Conservation (phyloP, 2,329 filamentous ascomycete species). For the Aotearoamyces nothofagi region DNA sequence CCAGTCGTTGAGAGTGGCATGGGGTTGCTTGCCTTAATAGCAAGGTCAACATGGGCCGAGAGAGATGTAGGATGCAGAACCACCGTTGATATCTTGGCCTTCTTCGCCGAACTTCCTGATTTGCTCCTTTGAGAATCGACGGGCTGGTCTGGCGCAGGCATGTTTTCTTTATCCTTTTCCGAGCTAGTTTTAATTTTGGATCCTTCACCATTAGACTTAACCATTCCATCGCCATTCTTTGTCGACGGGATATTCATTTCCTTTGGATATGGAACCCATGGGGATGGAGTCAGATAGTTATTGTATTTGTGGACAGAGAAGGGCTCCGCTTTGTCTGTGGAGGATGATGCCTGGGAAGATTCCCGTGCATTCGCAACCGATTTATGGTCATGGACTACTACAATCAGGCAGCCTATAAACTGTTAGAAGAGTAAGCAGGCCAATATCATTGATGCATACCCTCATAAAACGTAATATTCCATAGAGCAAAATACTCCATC, state of each 20-base stretch:
- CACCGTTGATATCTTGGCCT: slow-evolving; percentile 56
- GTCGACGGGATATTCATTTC: slow-evolving; percentile 19
- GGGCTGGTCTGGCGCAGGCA: slow-evolving; percentile 34
- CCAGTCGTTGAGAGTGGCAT: slow-evolving; percentile 24
- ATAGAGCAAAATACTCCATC: slow-evolving; percentile 58
- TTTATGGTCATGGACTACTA: slow-evolving; percentile 84
- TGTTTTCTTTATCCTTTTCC: slow-evolving; percentile 41
- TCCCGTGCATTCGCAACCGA: slow-evolving; percentile 46
- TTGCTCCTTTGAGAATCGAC: slow-evolving; percentile 29
- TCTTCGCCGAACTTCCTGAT: slow-evolving; percentile 24
- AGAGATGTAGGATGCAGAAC: slow-evolving; percentile 76
- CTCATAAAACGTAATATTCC: slow-evolving; percentile 75
- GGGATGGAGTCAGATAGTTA: slow-evolving; percentile 76
- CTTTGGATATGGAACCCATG: slow-evolving; percentile 62
- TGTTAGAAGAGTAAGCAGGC: slow-evolving; percentile 2
- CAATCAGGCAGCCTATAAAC: slow-evolving; percentile 59
- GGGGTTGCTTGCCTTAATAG: slow-evolving; percentile 61
- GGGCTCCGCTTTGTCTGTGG: slow-evolving; percentile 45
- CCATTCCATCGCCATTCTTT: slow-evolving; percentile 19
- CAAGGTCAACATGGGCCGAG: slow-evolving; percentile 60
- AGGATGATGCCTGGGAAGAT: slow-evolving; percentile 33
- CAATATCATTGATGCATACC: slow-evolving; percentile 27
- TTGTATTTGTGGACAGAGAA: slow-evolving; percentile 92
- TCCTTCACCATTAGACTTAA: slow-evolving; percentile 11
- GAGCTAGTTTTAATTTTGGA: slow-evolving; percentile 25